Conservation (phyloP, 129 eudicot genomes). For the Cynara cardunculus region DNA sequence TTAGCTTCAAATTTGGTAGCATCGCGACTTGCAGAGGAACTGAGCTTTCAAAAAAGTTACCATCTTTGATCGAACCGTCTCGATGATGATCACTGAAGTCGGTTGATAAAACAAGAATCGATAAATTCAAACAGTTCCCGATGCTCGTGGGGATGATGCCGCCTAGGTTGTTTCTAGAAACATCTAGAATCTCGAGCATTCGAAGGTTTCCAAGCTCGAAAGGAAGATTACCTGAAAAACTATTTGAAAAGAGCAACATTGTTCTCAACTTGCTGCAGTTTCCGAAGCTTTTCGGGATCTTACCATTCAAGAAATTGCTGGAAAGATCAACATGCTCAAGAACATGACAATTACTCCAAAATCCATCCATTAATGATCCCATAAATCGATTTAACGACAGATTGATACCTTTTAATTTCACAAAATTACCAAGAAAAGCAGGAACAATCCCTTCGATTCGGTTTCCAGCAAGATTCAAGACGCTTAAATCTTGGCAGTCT, state of each 20-base stretch:
- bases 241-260: conserved; percentile 53
- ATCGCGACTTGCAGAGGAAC: conserved; percentile 33
- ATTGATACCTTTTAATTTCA: conserved; percentile 42
- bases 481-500: conserved; percentile 29
- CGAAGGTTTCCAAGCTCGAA: conserved; percentile 44
- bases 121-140: conserved; percentile 38
- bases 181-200: conserved; percentile 58
- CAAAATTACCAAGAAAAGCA: conserved; percentile 37
- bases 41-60: conserved; percentile 37
- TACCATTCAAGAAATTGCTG: conserved; percentile 41
- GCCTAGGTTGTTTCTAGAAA: conserved; percentile 42
- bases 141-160: conserved; percentile 44
- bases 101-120: conserved; percentile 42
- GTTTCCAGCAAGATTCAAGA: conserved; percentile 53
- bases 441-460: conserved; percentile 45
- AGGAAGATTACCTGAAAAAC: conserved; percentile 52
- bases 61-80: conserved; percentile 9
- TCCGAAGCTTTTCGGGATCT: conserved; percentile 44
- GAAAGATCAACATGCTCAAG: conserved; percentile 63
- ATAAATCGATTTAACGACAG: conserved; percentile 49
- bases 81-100: conserved; percentile 18
- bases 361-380: conserved; percentile 35
- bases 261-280: conserved; percentile 47
- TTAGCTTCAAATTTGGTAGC: conserved; percentile 39
- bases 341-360: conserved; percentile 42